Conservation (phyloP, 1,139 yeast genomes). For the Zygoascus hellenicus region DNA sequence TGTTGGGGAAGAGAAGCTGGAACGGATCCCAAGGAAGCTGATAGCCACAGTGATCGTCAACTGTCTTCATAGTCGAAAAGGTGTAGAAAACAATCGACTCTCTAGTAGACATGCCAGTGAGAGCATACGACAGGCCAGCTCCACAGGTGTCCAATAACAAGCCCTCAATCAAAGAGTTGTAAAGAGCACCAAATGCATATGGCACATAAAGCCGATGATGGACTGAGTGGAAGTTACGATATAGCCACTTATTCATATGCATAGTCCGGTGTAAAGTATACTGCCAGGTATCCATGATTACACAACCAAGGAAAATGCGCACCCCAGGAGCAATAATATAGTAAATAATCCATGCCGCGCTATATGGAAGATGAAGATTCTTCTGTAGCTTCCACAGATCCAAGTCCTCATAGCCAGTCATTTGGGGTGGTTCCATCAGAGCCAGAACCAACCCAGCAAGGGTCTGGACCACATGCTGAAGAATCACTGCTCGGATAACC, state of each 20-base stretch:
- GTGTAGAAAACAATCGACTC: constrained; percentile 71
- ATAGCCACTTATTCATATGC: constrained; percentile 75
- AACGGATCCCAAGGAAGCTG: constrained; percentile 85
- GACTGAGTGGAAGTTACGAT: constrained; percentile 81
- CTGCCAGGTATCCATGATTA: constrained; percentile 91
- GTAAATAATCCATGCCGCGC: constrained; percentile 18
- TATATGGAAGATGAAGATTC: constrained; percentile 19
- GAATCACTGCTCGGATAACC: constrained; percentile 72
- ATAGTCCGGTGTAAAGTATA: constrained; percentile 75
- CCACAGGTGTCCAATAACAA: constrained; percentile 87
- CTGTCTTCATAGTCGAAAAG: constrained; percentile 91
- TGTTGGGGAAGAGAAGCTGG: constrained; percentile 86
- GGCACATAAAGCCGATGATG: constrained; percentile 95
- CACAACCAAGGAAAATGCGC: constrained; percentile 57
- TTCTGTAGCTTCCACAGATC: constrained; percentile 63
- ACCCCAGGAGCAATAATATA: constrained; percentile 41
- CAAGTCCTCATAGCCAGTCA: constrained; percentile 67
- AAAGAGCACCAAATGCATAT: constrained; percentile 92
- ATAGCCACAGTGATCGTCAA: constrained; percentile 97
- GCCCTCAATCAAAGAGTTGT: constrained; percentile 92
- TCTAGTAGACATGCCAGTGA: constrained; percentile 62
- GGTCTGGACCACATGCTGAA: constrained; percentile 82
- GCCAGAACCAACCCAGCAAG: constrained; percentile 55
- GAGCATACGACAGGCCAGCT: constrained; percentile 71
- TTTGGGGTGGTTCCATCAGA: constrained; percentile 54